phyloP scores from a whole-genome alignment of 805 yeast genomes.

The Isabelozyma pseudorhagii region DNA sequence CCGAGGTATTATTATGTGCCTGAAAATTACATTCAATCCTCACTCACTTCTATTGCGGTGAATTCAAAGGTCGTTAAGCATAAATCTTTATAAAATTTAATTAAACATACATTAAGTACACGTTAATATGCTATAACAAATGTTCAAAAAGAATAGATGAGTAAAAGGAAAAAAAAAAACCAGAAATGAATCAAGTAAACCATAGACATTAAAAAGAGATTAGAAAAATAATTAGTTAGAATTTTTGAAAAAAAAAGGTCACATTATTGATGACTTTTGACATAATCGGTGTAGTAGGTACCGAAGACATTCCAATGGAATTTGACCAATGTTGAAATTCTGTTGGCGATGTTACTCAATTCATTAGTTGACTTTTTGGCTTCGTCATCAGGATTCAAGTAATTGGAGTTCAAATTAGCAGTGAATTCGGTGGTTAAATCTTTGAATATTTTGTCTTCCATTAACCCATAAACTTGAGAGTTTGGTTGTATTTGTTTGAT shows the following conservation, averaged over 20 bases:
- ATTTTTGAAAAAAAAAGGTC: background rate
- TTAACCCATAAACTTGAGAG: conserved; percentile 69
- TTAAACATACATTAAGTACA: background rate
- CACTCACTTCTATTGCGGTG: no score
- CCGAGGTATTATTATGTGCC: no score
- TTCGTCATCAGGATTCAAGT: background rate
- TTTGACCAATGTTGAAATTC: conserved; percentile 62
- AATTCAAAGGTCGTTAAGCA: no score
- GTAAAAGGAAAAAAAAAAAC: background rate
- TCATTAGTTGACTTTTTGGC: conserved; percentile 29
- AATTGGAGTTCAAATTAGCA: conserved; percentile 4
- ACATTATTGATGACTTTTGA: conserved; percentile 2
- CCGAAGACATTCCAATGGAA: conserved; percentile 87
- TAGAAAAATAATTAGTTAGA: background rate
- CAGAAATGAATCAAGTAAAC: background rate
- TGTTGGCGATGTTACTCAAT: conserved; percentile 53
- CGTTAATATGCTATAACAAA: background rate
- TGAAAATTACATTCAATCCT: no score
- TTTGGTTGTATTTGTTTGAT: conserved; percentile 82
- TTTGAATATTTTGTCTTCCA: conserved; percentile 65
- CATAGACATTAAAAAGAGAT: background rate
- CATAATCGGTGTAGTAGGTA: conserved; percentile 52
- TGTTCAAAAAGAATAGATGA: background rate
- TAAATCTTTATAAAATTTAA: no score
- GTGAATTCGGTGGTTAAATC: conserved; percentile 40